Percentiles rank a stretch among this genome's conserved stretches.
Conservation (phyloP, 306 rosid species). For the Dalbergia cochinchinensis region DNA sequence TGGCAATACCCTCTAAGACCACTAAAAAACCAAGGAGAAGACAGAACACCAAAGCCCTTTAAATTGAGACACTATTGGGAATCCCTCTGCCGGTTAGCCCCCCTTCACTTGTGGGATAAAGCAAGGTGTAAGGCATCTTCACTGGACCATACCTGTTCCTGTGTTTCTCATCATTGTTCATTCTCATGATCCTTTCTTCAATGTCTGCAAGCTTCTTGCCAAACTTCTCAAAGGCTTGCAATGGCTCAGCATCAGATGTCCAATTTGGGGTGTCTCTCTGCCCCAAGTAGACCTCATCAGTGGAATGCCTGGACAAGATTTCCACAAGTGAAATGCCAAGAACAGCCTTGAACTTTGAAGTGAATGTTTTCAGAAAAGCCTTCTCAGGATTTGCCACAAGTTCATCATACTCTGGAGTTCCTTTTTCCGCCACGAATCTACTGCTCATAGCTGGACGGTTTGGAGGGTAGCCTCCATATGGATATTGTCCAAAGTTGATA, state of each 20-base stretch:
- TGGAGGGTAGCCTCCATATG: constrained; percentile 57
- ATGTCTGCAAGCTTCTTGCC: constrained; percentile 58
- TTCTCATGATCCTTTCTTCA: constrained; percentile 56
- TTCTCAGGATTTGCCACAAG: constrained; percentile 48
- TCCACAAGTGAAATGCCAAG: constrained; percentile 62
- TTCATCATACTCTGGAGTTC: constrained; percentile 59
- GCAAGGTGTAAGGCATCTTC: constrained; percentile 78
- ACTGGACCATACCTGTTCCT: constrained; percentile 74
- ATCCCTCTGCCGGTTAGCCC: constrained; percentile 83
- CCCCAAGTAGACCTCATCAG: constrained; percentile 63
- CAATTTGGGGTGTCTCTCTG: constrained; percentile 62
- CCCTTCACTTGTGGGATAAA: constrained; percentile 62
- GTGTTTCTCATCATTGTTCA: constrained; percentile 64
- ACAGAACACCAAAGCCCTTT: constrained; percentile 3
- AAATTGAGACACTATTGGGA: constrained; percentile 82
- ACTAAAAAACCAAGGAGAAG: background rate
- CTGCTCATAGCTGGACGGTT: constrained; percentile 56
- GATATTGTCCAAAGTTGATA: constrained; percentile 61
- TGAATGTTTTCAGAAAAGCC: constrained; percentile 58
- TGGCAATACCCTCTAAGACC: background rate
- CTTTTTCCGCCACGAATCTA: constrained; percentile 55
- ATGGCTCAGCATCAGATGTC: constrained; percentile 60
- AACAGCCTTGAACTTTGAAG: constrained; percentile 50
- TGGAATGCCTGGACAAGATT: constrained; percentile 59
- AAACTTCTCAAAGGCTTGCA: constrained; percentile 67